Evolutionary conservation across 2,329 filamentous ascomycete genomes (phyloP).

Genomic region (Trichoderma breve): DNA sequence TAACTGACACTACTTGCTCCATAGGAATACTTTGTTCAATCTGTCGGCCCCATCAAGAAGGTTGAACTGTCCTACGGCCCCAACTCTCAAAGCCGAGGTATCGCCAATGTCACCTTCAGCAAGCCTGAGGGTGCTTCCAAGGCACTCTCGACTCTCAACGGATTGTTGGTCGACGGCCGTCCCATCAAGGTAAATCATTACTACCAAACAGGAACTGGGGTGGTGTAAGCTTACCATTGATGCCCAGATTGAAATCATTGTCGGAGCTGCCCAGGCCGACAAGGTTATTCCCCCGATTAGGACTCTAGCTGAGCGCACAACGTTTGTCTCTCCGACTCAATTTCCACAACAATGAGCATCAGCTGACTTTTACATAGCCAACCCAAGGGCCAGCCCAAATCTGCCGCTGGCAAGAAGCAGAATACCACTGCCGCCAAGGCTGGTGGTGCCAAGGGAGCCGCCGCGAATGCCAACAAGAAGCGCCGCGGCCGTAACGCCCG

Average conservation of each 20-base stretch:
- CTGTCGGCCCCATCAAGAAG: conserved; percentile 85
- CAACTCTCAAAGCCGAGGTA: conserved; percentile 85
- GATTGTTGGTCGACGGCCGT: conserved; percentile 82
- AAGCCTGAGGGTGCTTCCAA: conserved; percentile 79
- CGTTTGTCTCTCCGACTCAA: conserved; percentile 27
- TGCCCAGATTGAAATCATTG: conserved; percentile 79
- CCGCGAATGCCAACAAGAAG: conserved; percentile 51
- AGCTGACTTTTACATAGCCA: conserved; percentile 27
- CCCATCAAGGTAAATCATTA: conserved; percentile 73
- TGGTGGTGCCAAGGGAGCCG: conserved; percentile 43
- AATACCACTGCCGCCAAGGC: conserved; percentile 35
- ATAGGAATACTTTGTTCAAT: conserved; percentile 94
- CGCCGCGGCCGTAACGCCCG: conserved; percentile 59
- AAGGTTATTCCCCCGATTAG: conserved; percentile 64
- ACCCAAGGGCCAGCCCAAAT: conserved; percentile 64
- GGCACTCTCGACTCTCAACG: conserved; percentile 81
- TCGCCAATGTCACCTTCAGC: conserved; percentile 83
- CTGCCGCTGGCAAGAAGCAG: conserved; percentile 72
- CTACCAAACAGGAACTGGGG: neutral
- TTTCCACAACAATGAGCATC: neutral
- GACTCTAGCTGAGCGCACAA: conserved; percentile 79
- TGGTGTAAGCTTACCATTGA: neutral
- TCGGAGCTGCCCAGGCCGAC: conserved; percentile 71
- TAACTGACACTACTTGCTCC: conserved; percentile 65
- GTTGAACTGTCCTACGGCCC: conserved; percentile 91